Percentiles rank a stretch among this genome's conserved stretches.
Evolutionary conservation across 768 basidiomycete species (phyloP).

Genomic region (Lentinula sp.): DNA sequence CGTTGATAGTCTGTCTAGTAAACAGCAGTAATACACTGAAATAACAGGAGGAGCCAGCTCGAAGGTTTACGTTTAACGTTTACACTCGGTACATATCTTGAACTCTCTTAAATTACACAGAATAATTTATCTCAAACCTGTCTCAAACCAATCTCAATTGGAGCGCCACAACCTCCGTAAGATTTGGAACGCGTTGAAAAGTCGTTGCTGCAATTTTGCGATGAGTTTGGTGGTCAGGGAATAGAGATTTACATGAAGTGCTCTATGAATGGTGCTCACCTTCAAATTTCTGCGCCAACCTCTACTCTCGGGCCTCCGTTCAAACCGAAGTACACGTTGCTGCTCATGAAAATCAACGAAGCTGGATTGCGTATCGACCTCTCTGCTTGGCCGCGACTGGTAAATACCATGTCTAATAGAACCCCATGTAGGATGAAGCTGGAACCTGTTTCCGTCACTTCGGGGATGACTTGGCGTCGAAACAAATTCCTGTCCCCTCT

Average conservation of each 20-base stretch:
- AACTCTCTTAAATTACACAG: neutral
- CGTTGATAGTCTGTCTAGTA: too few relatives aligned
- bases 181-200: neutral
- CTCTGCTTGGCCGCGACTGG: neutral
- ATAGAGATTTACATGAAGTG: too few relatives aligned
- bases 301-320: neutral
- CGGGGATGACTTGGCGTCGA: neutral
- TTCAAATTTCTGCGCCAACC: neutral
- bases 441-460: neutral
- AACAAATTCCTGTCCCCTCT: neutral
- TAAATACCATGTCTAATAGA: neutral
- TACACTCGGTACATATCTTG: too few relatives aligned
- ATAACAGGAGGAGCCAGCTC: neutral
- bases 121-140: neutral
- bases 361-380: neutral
- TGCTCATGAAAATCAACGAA: slow-evolving; percentile 1
- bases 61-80: neutral
- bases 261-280: neutral
- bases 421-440: neutral
- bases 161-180: neutral
- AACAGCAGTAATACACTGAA: too few relatives aligned
- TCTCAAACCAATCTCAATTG: neutral
- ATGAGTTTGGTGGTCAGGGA: neutral
- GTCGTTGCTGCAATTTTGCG: neutral
- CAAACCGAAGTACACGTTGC: neutral